Base-by-base conservation (phyloP, 441 rosid species). In the Euphorbia celastroides region DNA sequence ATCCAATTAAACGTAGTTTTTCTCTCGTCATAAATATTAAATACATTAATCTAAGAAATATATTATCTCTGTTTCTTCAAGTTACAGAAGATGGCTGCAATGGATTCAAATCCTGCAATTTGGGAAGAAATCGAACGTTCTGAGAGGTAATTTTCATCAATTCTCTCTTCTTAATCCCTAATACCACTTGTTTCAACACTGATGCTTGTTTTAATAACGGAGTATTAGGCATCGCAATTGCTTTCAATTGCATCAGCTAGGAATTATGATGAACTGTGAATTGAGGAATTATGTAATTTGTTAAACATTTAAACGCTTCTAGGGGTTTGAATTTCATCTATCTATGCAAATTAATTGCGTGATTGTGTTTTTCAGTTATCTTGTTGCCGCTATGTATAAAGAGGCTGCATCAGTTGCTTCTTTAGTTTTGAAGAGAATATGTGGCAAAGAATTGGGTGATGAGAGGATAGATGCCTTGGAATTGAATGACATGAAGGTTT, bases 361-460 rank as follows among this genome's bases (percentile, higher is more conserved):
- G 26, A 5, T 14, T 30, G 5, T 51, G 5, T 50, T 56, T n/a
- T 55, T 10, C 80, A 93, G 97, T 71, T 87, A 78, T 79, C 86
- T 87, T 28, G 89, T 90, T 46, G 87, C 87, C 69, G 88, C 90
- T 31, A 84, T 89, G 92, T 75, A 79, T 61, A 87, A 86, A 72
- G 90, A 87, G 42, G 96, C 98, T 60, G 82, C 80, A 31, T 69
- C 92, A 9, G 59, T 75, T 67, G 77, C 96, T 72, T 80, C 87
- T 52, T 84, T 92, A 6, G 63, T 80, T 60, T 64, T 90, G 59
- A 77, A 75, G 73, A 69, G 59, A 60, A 52, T 84, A 38, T 23
- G 59, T 51, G 67, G 31, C 60, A 60, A 42, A 68, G 22, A 28
- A 20, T 27, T 16, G 44, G 44, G 0, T n/a, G 44, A 44, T 38